Base-by-base conservation (phyloP, 106 monocot species). In the Posidonia australis region DNA sequence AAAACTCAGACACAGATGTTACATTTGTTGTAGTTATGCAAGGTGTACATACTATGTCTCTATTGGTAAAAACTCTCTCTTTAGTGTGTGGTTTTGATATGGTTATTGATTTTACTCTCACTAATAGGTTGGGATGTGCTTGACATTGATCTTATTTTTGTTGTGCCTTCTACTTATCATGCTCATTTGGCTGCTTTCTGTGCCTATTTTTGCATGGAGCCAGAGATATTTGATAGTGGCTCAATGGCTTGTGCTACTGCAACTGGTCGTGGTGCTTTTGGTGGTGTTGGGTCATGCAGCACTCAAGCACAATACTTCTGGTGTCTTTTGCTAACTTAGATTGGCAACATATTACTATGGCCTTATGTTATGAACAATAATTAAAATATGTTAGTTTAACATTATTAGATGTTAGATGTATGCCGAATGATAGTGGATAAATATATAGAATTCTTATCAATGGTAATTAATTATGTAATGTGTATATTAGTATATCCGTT, bases 121-220 rank as follows among this genome's bases (percentile, higher is more conserved):
- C 36, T 7, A 13, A 0, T 9, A 17, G 54, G 13, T 29, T 51
- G 20, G 43, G 24, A 47, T 10, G 25, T 45, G 61, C 10, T 54
- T 29, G 12, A 13, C 26, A 2, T 28, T 48, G 0, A 18, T 17
- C 14, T 23, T 62, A 13, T 47, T 65, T 56, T 11, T 62, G 60
- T 72, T 87, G 93, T 93, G 54, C 93, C 93, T 10, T 89, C 93
- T 53, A 89, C 89, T 23, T 93, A 93, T 52, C 89, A 89, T 36
- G 93, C 93, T 47, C 93, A 89, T 69, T 62, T 93, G 67, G 89
- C 89, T 51, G 93, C 93, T 5, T 86, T 84, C 76, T 76, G 93
- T 24, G 93, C 93, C 20, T 80, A 89, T 7, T 94, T 83, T 45
- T 94, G 89, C 70, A 79, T 94, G 80, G 93, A 86, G 46, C 81